phyloP scores from a whole-genome alignment of 2,329 filamentous ascomycete genomes.

The Nemania sp. region DNA sequence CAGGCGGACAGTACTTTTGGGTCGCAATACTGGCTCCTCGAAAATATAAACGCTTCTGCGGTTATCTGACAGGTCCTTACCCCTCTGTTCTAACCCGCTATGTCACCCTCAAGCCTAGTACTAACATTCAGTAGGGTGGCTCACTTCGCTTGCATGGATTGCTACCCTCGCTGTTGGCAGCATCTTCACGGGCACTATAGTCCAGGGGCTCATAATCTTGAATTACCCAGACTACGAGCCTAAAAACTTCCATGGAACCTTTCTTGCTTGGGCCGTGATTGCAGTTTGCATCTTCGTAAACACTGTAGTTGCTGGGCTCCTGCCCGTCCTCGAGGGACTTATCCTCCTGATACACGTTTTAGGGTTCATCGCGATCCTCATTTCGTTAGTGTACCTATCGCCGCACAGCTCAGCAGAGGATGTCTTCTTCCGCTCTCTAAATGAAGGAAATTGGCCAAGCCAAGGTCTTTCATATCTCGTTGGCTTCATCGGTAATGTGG shows the following conservation, averaged over 20 bases:
- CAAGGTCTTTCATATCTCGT: constrained; percentile 40
- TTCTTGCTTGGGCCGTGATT: constrained; percentile 39
- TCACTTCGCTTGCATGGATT: constrained; percentile 40
- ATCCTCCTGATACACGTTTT: constrained; percentile 40
- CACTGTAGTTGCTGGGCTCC: constrained; percentile 32
- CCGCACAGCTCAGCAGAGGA: constrained; percentile 32
- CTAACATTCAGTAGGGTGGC: constrained; percentile 37
- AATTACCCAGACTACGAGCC: constrained; percentile 37
- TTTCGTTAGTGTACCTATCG: constrained; percentile 37
- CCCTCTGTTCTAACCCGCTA: not conserved
- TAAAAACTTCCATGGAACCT: constrained; percentile 30
- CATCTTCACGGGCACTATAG: constrained; percentile 39
- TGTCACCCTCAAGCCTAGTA: not conserved
- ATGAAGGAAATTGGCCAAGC: constrained; percentile 38
- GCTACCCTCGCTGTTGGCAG: constrained; percentile 36
- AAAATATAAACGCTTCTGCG: constrained; percentile 38
- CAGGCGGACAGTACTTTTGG: constrained; percentile 41
- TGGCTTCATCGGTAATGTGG: constrained; percentile 39
- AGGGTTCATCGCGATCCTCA: constrained; percentile 39
- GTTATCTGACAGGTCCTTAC: constrained; percentile 39
- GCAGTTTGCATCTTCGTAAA: constrained; percentile 37
- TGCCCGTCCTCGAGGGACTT: constrained; percentile 36
- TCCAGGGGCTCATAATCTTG: constrained; percentile 41
- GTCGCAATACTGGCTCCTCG: constrained; percentile 38
- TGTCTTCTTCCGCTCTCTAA: constrained; percentile 34